These are phyloP conservation scores for Neurospora tetraspora DNA, from an alignment of 495 filamentous ascomycete genomes.

Conservation along the genomic window DNA sequence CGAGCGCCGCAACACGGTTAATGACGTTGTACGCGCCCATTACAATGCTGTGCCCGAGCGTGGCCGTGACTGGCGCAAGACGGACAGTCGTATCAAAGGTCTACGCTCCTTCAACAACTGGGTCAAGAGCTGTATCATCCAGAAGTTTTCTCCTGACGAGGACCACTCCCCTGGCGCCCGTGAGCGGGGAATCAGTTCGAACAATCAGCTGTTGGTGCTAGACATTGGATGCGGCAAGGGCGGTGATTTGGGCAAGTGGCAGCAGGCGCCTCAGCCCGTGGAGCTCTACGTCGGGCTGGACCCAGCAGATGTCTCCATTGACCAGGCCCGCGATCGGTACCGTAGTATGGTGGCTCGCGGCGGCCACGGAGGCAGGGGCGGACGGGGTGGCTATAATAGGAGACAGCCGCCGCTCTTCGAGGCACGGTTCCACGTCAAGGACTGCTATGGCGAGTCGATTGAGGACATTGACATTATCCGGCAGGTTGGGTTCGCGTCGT, in stretches of 20 bases:
- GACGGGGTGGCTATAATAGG: slow-evolving; percentile 32
- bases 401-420: slow-evolving; percentile 56
- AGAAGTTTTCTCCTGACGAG: slow-evolving; percentile 88
- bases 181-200: slow-evolving; percentile 41
- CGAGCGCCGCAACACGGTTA: slow-evolving; percentile 44
- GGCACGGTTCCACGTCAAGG: slow-evolving; percentile 74
- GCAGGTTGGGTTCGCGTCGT: slow-evolving; percentile 74
- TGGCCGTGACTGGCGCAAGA: slow-evolving; percentile 89
- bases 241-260: slow-evolving; percentile 92
- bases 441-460: slow-evolving; percentile 78
- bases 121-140: slow-evolving; percentile 93
- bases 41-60: slow-evolving; percentile 95
- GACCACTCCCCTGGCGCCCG: slow-evolving; percentile 43
- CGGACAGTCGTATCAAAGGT: slow-evolving; percentile 86
- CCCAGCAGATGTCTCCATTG: slow-evolving; percentile 81
- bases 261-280: slow-evolving; percentile 73
- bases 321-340: slow-evolving; percentile 81
- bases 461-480: slow-evolving; percentile 66
- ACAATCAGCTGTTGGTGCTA: slow-evolving; percentile 61
- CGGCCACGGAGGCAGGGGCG: slow-evolving; percentile 50
- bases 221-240: slow-evolving; percentile 97
- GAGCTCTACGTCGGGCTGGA: slow-evolving; percentile 88
- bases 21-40: slow-evolving; percentile 81
- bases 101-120: slow-evolving; percentile 95
- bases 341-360: slow-evolving; percentile 53